These are phyloP conservation scores for Miscanthus sacchariflorus DNA, from an alignment of 202 grass and related monocot species.

Conservation along the genomic window DNA sequence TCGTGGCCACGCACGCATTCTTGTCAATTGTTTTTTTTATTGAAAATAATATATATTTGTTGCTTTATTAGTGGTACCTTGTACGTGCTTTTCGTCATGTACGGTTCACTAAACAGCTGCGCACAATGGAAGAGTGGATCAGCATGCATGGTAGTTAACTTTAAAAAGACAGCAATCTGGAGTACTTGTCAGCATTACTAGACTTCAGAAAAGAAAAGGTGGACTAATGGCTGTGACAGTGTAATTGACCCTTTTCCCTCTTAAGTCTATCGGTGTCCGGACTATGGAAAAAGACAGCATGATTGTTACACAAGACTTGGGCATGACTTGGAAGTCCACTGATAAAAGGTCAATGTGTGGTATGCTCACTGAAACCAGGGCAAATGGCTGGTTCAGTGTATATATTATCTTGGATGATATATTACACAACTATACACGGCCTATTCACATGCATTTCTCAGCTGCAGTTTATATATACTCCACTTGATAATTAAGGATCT, in stretches of 20 bases:
- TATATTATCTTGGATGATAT: constrained; percentile 8
- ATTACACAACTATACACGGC: not conserved
- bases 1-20: constrained; percentile 4
- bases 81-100: constrained; percentile 48
- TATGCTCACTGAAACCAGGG: constrained; percentile 23
- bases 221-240: not conserved
- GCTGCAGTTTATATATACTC: not conserved
- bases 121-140: constrained; percentile 26
- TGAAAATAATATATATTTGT: not conserved
- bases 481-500: not conserved
- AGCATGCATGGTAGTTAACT: constrained; percentile 12
- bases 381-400: not conserved
- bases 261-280: constrained; percentile 14
- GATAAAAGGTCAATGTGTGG: constrained; percentile 33
- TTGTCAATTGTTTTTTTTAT: not conserved
- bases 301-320: constrained; percentile 25
- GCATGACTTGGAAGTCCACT: constrained; percentile 41
- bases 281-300: constrained; percentile 29
- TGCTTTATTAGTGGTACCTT: constrained; percentile 62
- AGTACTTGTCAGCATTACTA: constrained; percentile 2
- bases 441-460: not conserved
- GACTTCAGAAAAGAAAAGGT: constrained; percentile 38
- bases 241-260: not conserved
- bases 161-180: not conserved
- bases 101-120: constrained; percentile 77